These are phyloP conservation scores for Friedmanniomyces endolithicus DNA, from an alignment of 495 filamentous ascomycete species.

Conservation along the genomic window DNA sequence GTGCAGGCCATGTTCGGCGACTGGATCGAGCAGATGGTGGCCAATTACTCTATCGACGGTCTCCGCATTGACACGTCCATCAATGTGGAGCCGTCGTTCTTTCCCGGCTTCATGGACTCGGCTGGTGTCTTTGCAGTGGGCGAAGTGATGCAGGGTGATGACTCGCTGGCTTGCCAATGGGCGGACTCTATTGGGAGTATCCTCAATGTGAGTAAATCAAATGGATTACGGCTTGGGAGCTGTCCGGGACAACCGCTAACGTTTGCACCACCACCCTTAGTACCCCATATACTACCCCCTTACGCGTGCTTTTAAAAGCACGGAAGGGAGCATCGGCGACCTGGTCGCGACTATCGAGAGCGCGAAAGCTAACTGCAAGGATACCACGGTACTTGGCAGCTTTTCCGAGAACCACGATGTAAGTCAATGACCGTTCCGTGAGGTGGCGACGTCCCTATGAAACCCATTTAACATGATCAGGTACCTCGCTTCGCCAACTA, in stretches of 20 bases:
- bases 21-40: constrained; percentile 53
- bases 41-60: constrained; percentile 61
- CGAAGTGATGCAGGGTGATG: constrained; percentile 53
- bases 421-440: background rate
- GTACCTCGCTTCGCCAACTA: background rate
- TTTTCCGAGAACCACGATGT: constrained; percentile 74
- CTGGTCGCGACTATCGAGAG: constrained; percentile 16
- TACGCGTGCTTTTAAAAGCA: constrained; percentile 41
- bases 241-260: too few relatives aligned
- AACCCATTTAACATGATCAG: constrained; percentile 5
- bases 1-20: constrained; percentile 47
- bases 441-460: background rate
- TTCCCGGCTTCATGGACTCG: constrained; percentile 46
- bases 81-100: constrained; percentile 58
- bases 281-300: constrained; percentile 45
- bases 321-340: constrained; percentile 15
- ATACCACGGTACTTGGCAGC: constrained; percentile 52
- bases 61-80: constrained; percentile 61
- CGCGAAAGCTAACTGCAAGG: constrained; percentile 36
- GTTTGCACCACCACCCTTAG: too few relatives aligned
- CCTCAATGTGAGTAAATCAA: too few relatives aligned
- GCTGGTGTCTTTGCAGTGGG: constrained; percentile 60
- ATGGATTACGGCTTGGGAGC: too few relatives aligned
- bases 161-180: constrained; percentile 47
- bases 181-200: constrained; percentile 47